A percentile compares a stretch with the other conserved stretches of the same genome.
Evolutionary conservation across 345 rosid species (phyloP).

Genomic region (Syzygium aqueum): DNA sequence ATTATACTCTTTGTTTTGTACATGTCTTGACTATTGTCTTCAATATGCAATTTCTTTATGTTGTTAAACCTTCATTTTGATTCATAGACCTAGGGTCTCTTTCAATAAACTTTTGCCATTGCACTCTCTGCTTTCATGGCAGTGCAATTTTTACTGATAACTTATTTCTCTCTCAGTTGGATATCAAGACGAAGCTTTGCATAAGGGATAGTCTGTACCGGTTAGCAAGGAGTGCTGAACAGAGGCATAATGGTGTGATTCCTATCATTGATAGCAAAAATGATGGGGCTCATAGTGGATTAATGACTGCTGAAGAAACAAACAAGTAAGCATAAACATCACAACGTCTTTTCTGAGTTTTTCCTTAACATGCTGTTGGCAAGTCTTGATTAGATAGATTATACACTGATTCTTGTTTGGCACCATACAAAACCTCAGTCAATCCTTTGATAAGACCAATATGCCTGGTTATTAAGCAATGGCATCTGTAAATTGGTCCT

Average conservation of each 20-base stretch:
- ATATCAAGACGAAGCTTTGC: constrained; percentile 78
- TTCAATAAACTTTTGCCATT: not conserved
- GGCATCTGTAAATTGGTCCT: not conserved
- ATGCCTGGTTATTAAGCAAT: not conserved
- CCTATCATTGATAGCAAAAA: constrained; percentile 29
- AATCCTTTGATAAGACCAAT: not conserved
- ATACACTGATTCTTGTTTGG: not conserved
- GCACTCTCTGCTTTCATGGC: not conserved
- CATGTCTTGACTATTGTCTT: not conserved
- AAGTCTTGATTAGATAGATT: not conserved
- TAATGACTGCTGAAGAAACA: constrained; percentile 39
- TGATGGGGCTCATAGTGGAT: constrained; percentile 23
- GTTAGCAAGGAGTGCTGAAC: constrained; percentile 85
- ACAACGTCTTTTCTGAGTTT: not conserved
- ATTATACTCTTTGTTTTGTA: not conserved
- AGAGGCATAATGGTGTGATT: constrained; percentile 45
- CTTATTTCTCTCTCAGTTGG: constrained; percentile 43
- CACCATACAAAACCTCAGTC: not conserved
- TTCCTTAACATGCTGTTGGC: not conserved
- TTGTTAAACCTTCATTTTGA: not conserved
- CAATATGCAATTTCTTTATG: not conserved
- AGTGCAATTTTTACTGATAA: not conserved
- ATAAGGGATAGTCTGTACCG: constrained; percentile 92
- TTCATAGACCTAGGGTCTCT: not conserved
- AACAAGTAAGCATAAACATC: constrained; percentile 37